Conservation (phyloP, 192 early-diverging fungal genomes). For the Coemansia sp. region DNA sequence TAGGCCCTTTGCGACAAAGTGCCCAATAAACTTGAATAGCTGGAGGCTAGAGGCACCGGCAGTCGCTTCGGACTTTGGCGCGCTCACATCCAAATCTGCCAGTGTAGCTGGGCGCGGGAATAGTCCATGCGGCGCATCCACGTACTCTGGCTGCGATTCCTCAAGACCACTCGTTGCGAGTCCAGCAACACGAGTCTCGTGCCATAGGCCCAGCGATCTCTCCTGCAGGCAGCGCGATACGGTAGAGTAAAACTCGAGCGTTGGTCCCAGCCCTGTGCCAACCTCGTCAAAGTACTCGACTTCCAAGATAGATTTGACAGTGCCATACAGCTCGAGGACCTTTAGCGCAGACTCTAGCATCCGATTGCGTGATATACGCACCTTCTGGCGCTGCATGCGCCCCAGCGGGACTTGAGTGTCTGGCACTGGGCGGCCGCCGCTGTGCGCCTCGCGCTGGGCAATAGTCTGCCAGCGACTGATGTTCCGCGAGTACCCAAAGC, state of each 20-base stretch:
- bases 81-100: background rate
- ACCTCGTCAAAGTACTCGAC: conserved; percentile 96
- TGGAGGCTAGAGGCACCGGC: conserved; percentile 5
- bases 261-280: conserved; percentile 89
- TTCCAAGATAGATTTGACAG: conserved; percentile 72
- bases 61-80: background rate
- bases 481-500: conserved; percentile 86
- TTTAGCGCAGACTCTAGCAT: conserved; percentile 84
- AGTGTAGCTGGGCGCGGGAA: conserved; percentile 54
- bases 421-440: background rate
- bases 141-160: conserved; percentile 26
- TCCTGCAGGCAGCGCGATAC: conserved; percentile 78
- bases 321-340: conserved; percentile 84
- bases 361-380: conserved; percentile 77
- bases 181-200: conserved; percentile 35
- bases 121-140: conserved; percentile 56
- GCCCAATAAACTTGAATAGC: conserved; percentile 78
- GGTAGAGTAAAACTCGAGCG: conserved; percentile 88
- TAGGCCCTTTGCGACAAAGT: conserved; percentile 87
- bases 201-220: conserved; percentile 67
- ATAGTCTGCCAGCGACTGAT: conserved; percentile 67
- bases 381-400: conserved; percentile 83
- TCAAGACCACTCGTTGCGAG: background rate
- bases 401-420: conserved; percentile 59
- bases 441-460: conserved; percentile 28